Conservation (phyloP, 1,284 basidiomycete genomes). For the Malassezia sympodialis region DNA sequence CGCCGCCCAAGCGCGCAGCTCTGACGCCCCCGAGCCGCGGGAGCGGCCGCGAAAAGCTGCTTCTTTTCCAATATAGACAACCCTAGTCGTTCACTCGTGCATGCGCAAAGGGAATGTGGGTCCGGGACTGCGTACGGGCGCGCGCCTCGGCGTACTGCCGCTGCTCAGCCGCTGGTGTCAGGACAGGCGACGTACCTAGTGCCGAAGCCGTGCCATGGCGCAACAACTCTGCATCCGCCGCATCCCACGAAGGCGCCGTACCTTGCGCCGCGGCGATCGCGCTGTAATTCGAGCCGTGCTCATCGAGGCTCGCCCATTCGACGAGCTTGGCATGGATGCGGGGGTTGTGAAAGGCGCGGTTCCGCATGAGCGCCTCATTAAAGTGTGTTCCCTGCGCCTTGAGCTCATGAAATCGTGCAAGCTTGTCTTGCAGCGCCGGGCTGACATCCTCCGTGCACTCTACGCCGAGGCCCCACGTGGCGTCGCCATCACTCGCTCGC, state of each 20-base stretch:
- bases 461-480: conserved; percentile 9
- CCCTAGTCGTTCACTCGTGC: neutral
- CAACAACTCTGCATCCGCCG: neutral
- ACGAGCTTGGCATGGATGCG: conserved; percentile 86
- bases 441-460: neutral
- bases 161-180: conserved; percentile 7
- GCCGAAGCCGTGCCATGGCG: neutral
- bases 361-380: conserved; percentile 81
- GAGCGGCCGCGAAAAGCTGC: conserved; percentile 7
- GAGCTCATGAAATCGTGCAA: conserved; percentile 62
- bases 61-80: conserved; percentile 14
- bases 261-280: neutral
- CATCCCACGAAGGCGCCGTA: neutral
- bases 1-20: neutral
- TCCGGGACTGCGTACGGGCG: neutral
- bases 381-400: conserved; percentile 69
- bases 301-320: conserved; percentile 78
- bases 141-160: conserved; percentile 2
- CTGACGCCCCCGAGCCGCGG: neutral
- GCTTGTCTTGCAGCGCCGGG: conserved; percentile 47
- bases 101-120: neutral
- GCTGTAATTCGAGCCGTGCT: conserved; percentile 50
- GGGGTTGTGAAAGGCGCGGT: conserved; percentile 83
- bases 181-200: conserved; percentile 5
- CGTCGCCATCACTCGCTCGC: neutral